Evolutionary conservation across 2,329 filamentous ascomycete genomes (phyloP).

Genomic region (Colletotrichum scovillei): DNA sequence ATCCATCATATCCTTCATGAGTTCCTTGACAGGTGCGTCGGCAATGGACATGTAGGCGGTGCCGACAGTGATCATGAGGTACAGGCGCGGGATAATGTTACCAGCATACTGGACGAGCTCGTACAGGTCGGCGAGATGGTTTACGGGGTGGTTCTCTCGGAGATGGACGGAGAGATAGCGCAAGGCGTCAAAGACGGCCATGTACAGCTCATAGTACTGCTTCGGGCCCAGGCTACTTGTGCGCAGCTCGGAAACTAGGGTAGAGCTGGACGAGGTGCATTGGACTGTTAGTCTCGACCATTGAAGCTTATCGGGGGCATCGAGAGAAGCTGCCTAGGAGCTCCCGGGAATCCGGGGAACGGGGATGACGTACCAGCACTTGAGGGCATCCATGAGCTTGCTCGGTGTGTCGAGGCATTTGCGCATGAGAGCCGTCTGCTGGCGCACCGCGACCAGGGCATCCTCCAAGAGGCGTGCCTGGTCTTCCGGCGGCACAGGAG

Average conservation of each 20-base stretch:
- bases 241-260: conserved; percentile 96
- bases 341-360: conserved; percentile 30
- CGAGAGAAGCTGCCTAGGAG: conserved; percentile 33
- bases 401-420: conserved; percentile 96
- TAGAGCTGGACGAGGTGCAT: conserved; percentile 73
- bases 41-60: conserved; percentile 99
- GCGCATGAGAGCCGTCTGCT: conserved; percentile 97
- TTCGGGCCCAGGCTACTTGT: conserved; percentile 98
- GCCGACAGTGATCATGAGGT: conserved; percentile 99
- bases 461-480: conserved; percentile 96
- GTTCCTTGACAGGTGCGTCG: conserved; percentile 98
- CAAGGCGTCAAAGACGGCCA: conserved; percentile 98
- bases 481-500: conserved; percentile 77
- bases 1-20: conserved; percentile 99
- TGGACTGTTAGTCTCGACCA: neutral
- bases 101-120: conserved; percentile 98
- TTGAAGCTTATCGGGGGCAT: conserved; percentile 35
- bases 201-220: conserved; percentile 99
- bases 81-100: conserved; percentile 95
- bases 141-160: conserved; percentile 96
- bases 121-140: conserved; percentile 97
- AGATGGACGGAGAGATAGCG: conserved; percentile 97
- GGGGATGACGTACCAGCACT: conserved; percentile 85
- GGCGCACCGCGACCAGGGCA: conserved; percentile 94
- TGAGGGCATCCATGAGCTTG: conserved; percentile 99